phyloP scores from a whole-genome alignment of 1,139 yeast genomes.

The Suhomyces panamericanus region DNA sequence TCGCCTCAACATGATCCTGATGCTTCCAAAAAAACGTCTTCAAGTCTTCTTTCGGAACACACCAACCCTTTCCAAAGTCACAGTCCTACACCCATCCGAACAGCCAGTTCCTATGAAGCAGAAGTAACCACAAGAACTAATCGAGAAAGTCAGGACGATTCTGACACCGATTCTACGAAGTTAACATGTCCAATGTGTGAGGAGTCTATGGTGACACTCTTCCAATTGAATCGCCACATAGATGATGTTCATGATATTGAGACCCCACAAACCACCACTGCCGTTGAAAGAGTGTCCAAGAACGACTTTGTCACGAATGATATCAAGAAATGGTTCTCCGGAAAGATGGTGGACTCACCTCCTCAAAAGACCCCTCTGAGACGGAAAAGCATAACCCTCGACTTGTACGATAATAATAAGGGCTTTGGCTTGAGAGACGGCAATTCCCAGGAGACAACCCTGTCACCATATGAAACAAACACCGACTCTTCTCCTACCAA shows the following conservation, averaged over 20 bases:
- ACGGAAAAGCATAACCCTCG: slow-evolving; percentile 33
- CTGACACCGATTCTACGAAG: not conserved
- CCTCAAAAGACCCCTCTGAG: slow-evolving; percentile 13
- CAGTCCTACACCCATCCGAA: slow-evolving; percentile 15
- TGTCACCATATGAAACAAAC: not conserved
- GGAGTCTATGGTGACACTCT: slow-evolving; percentile 56
- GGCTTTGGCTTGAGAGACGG: slow-evolving; percentile 32
- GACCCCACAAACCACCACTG: slow-evolving; percentile 4
- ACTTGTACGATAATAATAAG: slow-evolving; percentile 35
- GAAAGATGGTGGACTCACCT: slow-evolving; percentile 13
- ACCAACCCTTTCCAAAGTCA: not conserved
- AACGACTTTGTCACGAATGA: slow-evolving; percentile 24
- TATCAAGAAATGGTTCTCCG: slow-evolving; percentile 25
- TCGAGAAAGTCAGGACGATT: not conserved
- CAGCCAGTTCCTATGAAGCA: not conserved
- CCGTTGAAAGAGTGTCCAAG: slow-evolving; percentile 15
- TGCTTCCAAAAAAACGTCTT: not conserved
- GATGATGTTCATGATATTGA: slow-evolving; percentile 57
- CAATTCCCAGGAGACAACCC: not conserved
- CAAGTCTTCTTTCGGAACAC: not conserved
- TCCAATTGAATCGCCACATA: slow-evolving; percentile 66
- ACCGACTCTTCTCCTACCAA: slow-evolving; percentile 7
- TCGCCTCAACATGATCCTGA: slow-evolving; percentile 16
- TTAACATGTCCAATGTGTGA: slow-evolving; percentile 68
- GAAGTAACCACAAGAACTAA: not conserved